Evolutionary conservation across 805 yeast species (phyloP), one percentile per base, ranked within the genome.

Genomic region (Metschnikowia peoriensis): DNA sequence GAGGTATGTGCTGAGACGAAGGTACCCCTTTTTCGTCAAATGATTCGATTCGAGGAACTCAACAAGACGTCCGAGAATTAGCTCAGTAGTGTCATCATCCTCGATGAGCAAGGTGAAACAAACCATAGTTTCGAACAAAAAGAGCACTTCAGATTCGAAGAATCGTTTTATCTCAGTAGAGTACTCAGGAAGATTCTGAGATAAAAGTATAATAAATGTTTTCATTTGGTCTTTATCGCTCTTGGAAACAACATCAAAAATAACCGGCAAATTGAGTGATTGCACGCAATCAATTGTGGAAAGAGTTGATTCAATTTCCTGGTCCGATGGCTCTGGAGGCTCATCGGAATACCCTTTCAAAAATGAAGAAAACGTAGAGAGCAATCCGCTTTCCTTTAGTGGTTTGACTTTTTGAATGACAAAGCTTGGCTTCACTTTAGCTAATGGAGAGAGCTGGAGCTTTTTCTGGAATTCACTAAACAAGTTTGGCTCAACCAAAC

Each of bases 301-400:
- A 12, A 87, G 67, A 0, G 98, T 89, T 6, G 89, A 81, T 57
- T 91, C 96, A 46, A 94, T 86, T 60, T 93, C 97, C 63, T 89
- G 96, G 51, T 89, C 96, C 1, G 96, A 82, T 11, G 99, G 99
- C 67, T 93, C 98, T 0, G 87, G 85, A 4, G 88, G 84, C 49
- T 89, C 96, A 62, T 91, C 97, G 1, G 86, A 76, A 52, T 85
- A 81, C 16, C 97, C 94, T 57, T 94, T 89, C 68, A 94, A 79
- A 63, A 91, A 93, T 0, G 97, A 89, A 1, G 97, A 91, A 61
- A 94, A 85, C 0, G 98, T 88, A 0, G 96, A 88, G 50, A 94
- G 81, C n/a, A 94, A 65, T 1, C 98, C 90, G 10, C 77, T 77
- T 35, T 85, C 96, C 61, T 84, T 88, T 38, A 83, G 80, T 0